Conservation (phyloP, 257 asterid species). For the Nicotiana tomentosiformis region DNA sequence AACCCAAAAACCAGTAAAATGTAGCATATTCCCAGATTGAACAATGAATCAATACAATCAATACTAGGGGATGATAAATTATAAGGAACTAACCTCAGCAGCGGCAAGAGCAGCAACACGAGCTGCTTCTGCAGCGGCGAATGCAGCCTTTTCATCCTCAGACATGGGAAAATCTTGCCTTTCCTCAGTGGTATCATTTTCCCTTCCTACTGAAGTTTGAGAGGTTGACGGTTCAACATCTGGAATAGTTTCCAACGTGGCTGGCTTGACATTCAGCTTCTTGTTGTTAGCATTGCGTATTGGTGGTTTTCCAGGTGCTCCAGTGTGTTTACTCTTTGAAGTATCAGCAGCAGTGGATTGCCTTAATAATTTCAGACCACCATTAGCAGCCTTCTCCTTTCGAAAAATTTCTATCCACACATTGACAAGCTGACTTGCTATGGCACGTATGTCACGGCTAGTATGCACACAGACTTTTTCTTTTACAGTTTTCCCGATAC, state of each 20-base stretch:
- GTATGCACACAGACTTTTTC: constrained; percentile 97
- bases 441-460: constrained; percentile 98
- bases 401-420: constrained; percentile 97
- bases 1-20: background rate
- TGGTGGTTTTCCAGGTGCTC: constrained; percentile 69
- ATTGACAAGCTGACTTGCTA: constrained; percentile 95
- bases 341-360: constrained; percentile 43
- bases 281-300: constrained; percentile 43
- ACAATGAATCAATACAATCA: background rate
- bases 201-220: constrained; percentile 45
- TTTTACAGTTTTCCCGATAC: constrained; percentile 93
- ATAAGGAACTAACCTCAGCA: constrained; percentile 67
- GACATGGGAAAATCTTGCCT: constrained; percentile 50
- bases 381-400: constrained; percentile 85
- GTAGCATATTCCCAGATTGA: background rate
- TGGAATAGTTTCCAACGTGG: constrained; percentile 31
- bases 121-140: constrained; percentile 94
- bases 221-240: constrained; percentile 48
- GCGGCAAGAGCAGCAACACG: constrained; percentile 91
- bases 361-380: constrained; percentile 48
- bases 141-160: constrained; percentile 88
- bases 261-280: constrained; percentile 35
- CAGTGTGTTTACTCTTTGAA: constrained; percentile 43
- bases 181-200: constrained; percentile 40
- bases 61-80: background rate